phyloP scores from a whole-genome alignment of 352 stramenopile genomes.

The Phytophthora cactorum region DNA sequence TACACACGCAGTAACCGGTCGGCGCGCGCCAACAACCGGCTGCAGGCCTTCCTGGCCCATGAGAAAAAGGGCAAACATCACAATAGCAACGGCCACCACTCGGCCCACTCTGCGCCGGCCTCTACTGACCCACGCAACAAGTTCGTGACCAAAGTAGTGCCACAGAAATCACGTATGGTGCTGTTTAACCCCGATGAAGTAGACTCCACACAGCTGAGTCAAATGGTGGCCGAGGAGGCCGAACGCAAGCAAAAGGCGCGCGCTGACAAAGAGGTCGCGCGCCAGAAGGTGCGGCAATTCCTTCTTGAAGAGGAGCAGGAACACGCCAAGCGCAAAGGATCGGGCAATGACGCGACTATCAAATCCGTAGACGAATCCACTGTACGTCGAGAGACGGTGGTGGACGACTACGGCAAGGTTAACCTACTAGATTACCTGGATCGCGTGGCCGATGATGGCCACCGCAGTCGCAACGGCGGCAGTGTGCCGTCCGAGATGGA shows the following conservation, averaged over 20 bases:
- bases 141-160: constrained; percentile 65
- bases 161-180: constrained; percentile 56
- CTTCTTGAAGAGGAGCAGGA: constrained; percentile 48
- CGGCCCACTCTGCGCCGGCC: constrained; percentile 30
- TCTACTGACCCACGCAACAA: constrained; percentile 48
- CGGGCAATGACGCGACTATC: constrained; percentile 39
- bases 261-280: constrained; percentile 49
- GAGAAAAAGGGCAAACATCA: constrained; percentile 60
- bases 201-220: constrained; percentile 42
- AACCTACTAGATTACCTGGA: constrained; percentile 59
- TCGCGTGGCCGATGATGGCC: constrained; percentile 37
- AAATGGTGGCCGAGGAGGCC: constrained; percentile 49
- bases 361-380: constrained; percentile 61
- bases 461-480: constrained; percentile 29
- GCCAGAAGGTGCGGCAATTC: constrained; percentile 55
- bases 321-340: constrained; percentile 16
- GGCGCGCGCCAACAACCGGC: constrained; percentile 54
- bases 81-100: constrained; percentile 34
- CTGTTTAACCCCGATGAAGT: constrained; percentile 64
- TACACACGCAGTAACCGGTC: constrained; percentile 26
- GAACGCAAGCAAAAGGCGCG: constrained; percentile 53
- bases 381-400: constrained; percentile 52
- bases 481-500: constrained; percentile 31
- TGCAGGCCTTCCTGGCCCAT: constrained; percentile 65
- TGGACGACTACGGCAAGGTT: constrained; percentile 60